A percentile compares a stretch with the other conserved stretches of the same genome.
phyloP scores from a whole-genome alignment of 805 yeast genomes.

The Wickerhamiella hasegawae region DNA sequence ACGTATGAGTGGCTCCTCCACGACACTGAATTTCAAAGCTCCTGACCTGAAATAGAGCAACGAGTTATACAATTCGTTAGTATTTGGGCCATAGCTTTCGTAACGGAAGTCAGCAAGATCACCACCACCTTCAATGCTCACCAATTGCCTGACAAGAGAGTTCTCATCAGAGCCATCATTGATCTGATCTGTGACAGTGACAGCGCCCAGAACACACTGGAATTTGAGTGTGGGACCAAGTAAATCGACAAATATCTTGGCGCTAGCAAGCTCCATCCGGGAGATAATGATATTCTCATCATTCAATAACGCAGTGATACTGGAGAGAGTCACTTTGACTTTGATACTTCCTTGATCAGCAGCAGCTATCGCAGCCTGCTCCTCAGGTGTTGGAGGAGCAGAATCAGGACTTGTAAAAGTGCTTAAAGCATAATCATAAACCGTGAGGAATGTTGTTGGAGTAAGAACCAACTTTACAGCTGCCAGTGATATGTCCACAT shows the following conservation, averaged over 20 bases:
- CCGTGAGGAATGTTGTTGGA: slow-evolving; percentile 59
- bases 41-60: slow-evolving; percentile 53
- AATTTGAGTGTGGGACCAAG: slow-evolving; percentile 69
- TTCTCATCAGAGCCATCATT: slow-evolving; percentile 39
- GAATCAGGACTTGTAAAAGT: slow-evolving; percentile 72
- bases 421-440: slow-evolving; percentile 64
- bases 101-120: slow-evolving; percentile 69
- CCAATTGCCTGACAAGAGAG: slow-evolving; percentile 44
- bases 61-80: slow-evolving; percentile 33
- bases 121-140: slow-evolving; percentile 73
- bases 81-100: slow-evolving; percentile 50
- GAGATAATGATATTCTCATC: slow-evolving; percentile 77
- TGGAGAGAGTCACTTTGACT: slow-evolving; percentile 50
- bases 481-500: slow-evolving; percentile 54
- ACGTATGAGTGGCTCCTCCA: slow-evolving; percentile 62
- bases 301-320: slow-evolving; percentile 58
- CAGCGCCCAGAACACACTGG: slow-evolving; percentile 56
- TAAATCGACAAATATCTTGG: slow-evolving; percentile 46
- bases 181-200: slow-evolving; percentile 62
- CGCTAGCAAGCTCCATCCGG: slow-evolving; percentile 58
- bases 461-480: slow-evolving; percentile 62
- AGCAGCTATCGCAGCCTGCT: neutral
- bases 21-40: slow-evolving; percentile 57
- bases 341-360: slow-evolving; percentile 26
- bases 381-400: slow-evolving; percentile 25